phyloP scores from a whole-genome alignment of 352 stramenopile genomes.

The Globisporangium cederbergense region DNA sequence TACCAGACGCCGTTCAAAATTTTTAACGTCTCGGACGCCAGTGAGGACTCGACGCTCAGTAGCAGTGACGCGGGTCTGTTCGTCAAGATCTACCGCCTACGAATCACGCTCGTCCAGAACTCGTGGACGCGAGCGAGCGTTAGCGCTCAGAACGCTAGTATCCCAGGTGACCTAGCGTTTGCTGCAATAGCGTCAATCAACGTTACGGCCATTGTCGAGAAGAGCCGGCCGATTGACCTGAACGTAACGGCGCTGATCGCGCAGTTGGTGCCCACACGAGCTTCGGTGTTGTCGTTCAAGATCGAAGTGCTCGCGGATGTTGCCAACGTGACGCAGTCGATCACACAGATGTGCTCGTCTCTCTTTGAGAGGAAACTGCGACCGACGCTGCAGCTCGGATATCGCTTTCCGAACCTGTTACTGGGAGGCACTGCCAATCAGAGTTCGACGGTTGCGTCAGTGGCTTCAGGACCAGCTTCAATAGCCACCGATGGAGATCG shows the following conservation, averaged over 20 bases:
- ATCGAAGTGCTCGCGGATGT: conserved; percentile 45
- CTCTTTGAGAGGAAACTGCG: conserved; percentile 51
- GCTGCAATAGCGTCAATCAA: conserved; percentile 24
- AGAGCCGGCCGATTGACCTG: conserved; percentile 41
- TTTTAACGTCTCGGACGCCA: conserved; percentile 39
- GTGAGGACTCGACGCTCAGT: conserved; percentile 9
- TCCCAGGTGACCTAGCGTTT: conserved; percentile 21
- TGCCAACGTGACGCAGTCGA: conserved; percentile 20
- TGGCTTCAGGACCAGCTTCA: conserved; percentile 14
- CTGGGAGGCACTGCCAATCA: conserved; percentile 19
- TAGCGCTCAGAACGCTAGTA: conserved; percentile 2
- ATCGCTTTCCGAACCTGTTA: conserved; percentile 48
- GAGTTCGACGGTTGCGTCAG: conserved; percentile 30
- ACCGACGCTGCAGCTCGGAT: conserved; percentile 39
- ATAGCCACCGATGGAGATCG: conserved; percentile 28
- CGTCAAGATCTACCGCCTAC: conserved; percentile 38
- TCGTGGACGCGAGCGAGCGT: conserved; percentile 38
- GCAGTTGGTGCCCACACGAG: conserved; percentile 31
- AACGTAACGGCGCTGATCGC: conserved; percentile 48
- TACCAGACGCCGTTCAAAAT: conserved; percentile 70
- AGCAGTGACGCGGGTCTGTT: conserved; percentile 27
- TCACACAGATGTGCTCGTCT: conserved; percentile 63
- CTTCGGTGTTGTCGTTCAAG: conserved; percentile 42
- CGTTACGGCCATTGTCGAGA: conserved; percentile 40
- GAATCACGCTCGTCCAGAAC: conserved; percentile 50